phyloP scores from a whole-genome alignment of 2,329 filamentous ascomycete genomes.

The Aotearoamyces nothofagi region DNA sequence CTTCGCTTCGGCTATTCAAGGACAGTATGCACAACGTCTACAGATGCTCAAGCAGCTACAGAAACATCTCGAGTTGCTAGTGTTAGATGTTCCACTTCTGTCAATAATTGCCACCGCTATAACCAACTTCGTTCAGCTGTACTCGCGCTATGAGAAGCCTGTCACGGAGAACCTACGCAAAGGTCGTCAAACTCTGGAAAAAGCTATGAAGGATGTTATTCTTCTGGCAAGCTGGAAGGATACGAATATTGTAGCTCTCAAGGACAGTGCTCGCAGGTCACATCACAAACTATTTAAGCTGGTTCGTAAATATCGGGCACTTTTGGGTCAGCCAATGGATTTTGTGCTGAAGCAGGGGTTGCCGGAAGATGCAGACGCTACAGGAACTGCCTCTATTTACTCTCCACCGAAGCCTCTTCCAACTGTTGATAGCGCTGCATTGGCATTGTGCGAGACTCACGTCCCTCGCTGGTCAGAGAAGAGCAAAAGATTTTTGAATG shows the following conservation, averaged over 20 bases:
- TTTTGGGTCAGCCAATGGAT: conserved; percentile 65
- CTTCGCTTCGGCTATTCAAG: conserved; percentile 62
- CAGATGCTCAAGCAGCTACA: conserved; percentile 50
- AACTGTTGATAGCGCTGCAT: conserved; percentile 13
- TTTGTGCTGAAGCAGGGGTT: conserved; percentile 43
- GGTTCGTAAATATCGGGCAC: conserved; percentile 72
- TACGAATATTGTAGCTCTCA: conserved; percentile 79
- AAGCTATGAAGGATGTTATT: conserved; percentile 84
- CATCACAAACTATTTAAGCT: conserved; percentile 87
- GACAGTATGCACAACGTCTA: conserved; percentile 64
- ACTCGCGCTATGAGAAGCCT: conserved; percentile 51
- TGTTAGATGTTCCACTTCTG: conserved; percentile 41
- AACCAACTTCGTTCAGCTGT: conserved; percentile 64
- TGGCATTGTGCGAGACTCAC: conserved; percentile 11
- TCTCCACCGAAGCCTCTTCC: conserved; percentile 5
- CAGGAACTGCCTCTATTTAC: conserved; percentile 1
- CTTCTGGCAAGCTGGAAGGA: conserved; percentile 96
- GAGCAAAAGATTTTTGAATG: conserved; percentile 56
- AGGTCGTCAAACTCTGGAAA: conserved; percentile 66
- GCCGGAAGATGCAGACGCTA: conserved; percentile 27
- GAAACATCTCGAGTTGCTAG: conserved; percentile 48
- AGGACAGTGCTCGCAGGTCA: conserved; percentile 78
- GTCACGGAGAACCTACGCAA: conserved; percentile 50
- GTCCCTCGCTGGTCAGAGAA: conserved; percentile 26
- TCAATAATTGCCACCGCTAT: conserved; percentile 47